Evolutionary conservation across 192 early-diverging fungal genomes (phyloP), one percentile per base, ranked within the genome.

Genomic region (Allomyces javanicus): DNA sequence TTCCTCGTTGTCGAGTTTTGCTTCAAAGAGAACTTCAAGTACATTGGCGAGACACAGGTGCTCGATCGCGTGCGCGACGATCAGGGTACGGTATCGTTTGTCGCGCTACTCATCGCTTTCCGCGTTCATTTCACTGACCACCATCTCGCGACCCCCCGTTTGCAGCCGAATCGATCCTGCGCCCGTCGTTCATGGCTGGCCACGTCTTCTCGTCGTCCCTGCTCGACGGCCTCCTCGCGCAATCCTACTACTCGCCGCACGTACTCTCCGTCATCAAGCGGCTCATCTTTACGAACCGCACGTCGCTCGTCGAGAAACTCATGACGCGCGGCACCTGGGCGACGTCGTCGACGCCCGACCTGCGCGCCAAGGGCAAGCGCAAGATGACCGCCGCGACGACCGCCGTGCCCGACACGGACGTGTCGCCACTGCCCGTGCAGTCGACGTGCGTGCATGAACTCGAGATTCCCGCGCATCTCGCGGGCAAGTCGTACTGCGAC

Each of bases 1-100:
- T 87, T 88, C 75, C 73, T 86, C 64, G 81, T 79, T 24, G 81
- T 86, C 62, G 87, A 89, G 75, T 86, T 87, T 69, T 75, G 84
- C 62, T 79, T 87, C 68, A 75, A 74, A 70, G 81, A 89, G 68
- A 88, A 85, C 69, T 85, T 86, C 76, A 86, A 89, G 74, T 81
- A 88, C 67, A 79, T 89, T 55, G 86, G 87, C 25, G 77, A 84
- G 62, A 79, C 76, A 4, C 21, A 58, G 3, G 50, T 58, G 50
- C 21, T 58, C 24, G 80, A 81, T 66, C 76, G 77, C 4, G 70
- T 79, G n/a, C 73, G 73, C 65, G 80, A 82, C 61, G 72, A 83
- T 25, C 77, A 76, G 33, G 66, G 62, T 67, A 72, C 22, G 58
- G 25, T 26, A 64, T 62, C 25, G 64, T 58, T 68, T 40, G 3